Base-by-base conservation (phyloP, 2,329 filamentous ascomycete genomes). In the Domatiomyces catenatus region DNA sequence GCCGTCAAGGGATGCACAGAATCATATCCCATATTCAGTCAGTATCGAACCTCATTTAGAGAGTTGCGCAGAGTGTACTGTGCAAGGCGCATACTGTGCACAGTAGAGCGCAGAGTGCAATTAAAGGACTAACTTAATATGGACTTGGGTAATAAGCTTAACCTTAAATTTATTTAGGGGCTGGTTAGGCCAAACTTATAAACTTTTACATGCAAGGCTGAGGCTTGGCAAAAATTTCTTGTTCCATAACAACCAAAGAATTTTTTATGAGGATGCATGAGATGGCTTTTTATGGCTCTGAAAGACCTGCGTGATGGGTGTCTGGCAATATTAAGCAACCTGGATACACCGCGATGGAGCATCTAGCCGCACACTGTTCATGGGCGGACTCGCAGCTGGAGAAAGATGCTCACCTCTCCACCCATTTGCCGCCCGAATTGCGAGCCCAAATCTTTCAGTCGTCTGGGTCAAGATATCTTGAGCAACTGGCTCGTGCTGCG, bases 371-470 rank as follows among this genome's bases (percentile, higher is more conserved):
- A 18, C 51, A 55, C 50, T 56, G 55, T 54, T 58, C 58, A 54
- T 61, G 59, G 56, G 60, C 55, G 52, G 61, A 61, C 56, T 60
- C 57, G 53, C 61, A 63, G 62, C 64, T 66, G 59, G 60, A 59
- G 62, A 62, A 56, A 58, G 71, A 68, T 73, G 72, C 69, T 70
- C 79, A 64, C 68, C 82, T 50, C 66, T 69, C 60, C 75, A 81
- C 55, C 62, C 64, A 81, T 59, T 66, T 94, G 59, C 84, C 87
- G 42, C 68, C 72, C 58, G 84, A 88, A 69, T 71, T 92, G 63
- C 70, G 82, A 57, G 72, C 78, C 61, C 72, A 83, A 58, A 77
- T 92, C 64, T 75, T 75, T 63, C 70, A 78, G 61, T 74, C 79
- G 62, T 74, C 75, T 52, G 75, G 81, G 62, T 73, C 75, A 58